Evolutionary conservation across 306 rosid genomes (phyloP).

Genomic region (Medicago lupulina): DNA sequence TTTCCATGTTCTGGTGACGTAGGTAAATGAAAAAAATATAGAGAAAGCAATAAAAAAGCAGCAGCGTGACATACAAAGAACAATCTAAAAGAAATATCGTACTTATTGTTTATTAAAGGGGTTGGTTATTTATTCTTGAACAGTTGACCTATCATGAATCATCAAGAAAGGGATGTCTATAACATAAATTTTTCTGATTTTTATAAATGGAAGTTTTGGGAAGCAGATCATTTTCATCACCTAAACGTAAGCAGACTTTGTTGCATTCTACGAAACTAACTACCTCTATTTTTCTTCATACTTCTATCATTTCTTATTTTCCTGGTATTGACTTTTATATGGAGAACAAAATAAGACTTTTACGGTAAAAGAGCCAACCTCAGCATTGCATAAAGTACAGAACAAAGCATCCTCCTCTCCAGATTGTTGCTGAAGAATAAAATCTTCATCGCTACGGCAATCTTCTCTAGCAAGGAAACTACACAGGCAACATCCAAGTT

Average conservation of each 20-base stretch:
- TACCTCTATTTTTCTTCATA: neutral
- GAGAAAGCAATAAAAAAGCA: constrained; percentile 24
- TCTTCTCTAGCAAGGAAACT: constrained; percentile 71
- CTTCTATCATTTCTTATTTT: constrained; percentile 16
- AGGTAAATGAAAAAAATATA: constrained; percentile 27
- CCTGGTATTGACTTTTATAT: constrained; percentile 14
- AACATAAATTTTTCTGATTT: neutral
- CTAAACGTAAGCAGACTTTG: constrained; percentile 13
- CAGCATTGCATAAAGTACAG: constrained; percentile 90
- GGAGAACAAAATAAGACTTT: constrained; percentile 36
- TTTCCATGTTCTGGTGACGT: constrained; percentile 24
- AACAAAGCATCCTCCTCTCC: constrained; percentile 76
- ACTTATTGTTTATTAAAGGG: neutral
- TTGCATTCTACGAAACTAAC: constrained; percentile 7
- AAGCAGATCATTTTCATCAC: constrained; percentile 19
- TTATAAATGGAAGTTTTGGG: neutral
- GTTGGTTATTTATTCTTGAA: constrained; percentile 4
- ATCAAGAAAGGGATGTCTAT: constrained; percentile 1
- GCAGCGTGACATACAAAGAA: constrained; percentile 16
- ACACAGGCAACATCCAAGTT: constrained; percentile 67
- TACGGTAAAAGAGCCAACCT: constrained; percentile 51
- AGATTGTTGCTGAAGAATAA: constrained; percentile 57
- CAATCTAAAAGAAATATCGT: neutral
- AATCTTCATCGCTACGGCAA: constrained; percentile 63
- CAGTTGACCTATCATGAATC: neutral